These are phyloP conservation scores for Serendipita vermifera DNA, from an alignment of 768 basidiomycete genomes.

Conservation along the genomic window DNA sequence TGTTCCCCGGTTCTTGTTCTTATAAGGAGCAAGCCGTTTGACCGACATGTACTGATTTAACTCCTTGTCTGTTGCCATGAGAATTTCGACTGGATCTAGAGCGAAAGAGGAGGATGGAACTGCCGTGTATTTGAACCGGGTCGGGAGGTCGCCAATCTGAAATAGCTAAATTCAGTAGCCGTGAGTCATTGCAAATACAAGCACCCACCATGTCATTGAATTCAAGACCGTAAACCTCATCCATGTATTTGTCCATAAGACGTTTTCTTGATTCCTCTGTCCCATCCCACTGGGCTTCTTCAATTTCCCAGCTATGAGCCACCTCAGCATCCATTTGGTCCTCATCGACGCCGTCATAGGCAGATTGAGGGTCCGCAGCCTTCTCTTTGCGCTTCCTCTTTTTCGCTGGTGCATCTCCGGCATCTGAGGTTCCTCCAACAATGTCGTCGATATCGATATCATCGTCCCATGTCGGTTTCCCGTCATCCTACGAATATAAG, in stretches of 20 bases:
- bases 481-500: conserved; percentile 24
- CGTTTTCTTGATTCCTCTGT: conserved; percentile 84
- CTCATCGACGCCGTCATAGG: conserved; percentile 34
- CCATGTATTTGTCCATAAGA: conserved; percentile 78
- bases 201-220: conserved; percentile 85
- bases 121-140: conserved; percentile 84
- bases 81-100: conserved; percentile 72
- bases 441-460: conserved; percentile 76
- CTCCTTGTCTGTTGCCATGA: conserved; percentile 84
- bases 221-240: conserved; percentile 78
- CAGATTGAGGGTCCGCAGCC: conserved; percentile 33
- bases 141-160: conserved; percentile 80
- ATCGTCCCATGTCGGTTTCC: conserved; percentile 86
- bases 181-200: background rate
- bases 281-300: conserved; percentile 59
- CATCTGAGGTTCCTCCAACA: conserved; percentile 23
- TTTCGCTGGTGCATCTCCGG: conserved; percentile 25
- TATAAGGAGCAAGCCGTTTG: conserved; percentile 86
- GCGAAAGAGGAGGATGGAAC: conserved; percentile 49
- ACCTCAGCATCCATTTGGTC: conserved; percentile 47
- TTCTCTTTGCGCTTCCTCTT: conserved; percentile 51
- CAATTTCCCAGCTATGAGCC: conserved; percentile 32
- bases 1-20: conserved; percentile 36
- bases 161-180: conserved; percentile 10
- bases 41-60: conserved; percentile 83